Evolutionary conservation across 805 yeast genomes (phyloP), one percentile per base, ranked within the genome.

Genomic region (Barnettozyma siamensis): DNA sequence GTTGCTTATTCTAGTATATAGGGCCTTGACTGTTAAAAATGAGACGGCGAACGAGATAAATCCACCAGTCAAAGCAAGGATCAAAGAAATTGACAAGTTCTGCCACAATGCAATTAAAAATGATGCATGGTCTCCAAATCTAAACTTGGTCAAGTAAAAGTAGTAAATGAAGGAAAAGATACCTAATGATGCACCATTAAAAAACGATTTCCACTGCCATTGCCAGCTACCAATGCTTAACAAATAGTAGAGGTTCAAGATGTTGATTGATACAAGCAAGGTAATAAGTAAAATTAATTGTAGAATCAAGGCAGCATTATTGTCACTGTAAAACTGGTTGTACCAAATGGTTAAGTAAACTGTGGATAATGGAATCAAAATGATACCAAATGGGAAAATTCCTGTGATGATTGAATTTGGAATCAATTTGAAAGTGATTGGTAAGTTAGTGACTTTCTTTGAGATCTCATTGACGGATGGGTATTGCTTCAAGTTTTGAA

Each of bases 201-300:
- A 26, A 47, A 59, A 48, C 2, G 54, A 42, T 18, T 47, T 43
- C 62, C 62, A 57, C 7, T 49, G 51, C 64, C 64, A 59, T 33
- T 50, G 53, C 62, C 63, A 57, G 33, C 57, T 52, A 15, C 63
- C 63, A 16, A 50, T 45, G 21, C 53, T 40, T 11, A 58, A 37
- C 11, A 53, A 44, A 21, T 57, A 45, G 35, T 54, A 51, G 24
- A 54, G 35, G 42, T 55, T 53, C 33, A 59, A 26, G 2, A 44
- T 41, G 7, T 51, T 51, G 21, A 55, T 51, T 18, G 50, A 18
- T 6, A 38, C 31, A 6, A 53, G 34, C 13, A 59, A 28, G 1
- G 37, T 15, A 4, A 59, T 30, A 2, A 53, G 30, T 8, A 59
- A 26, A 4, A 53, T 11, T 10, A 42, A 46, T 16, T 53, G 47